Percentiles rank a stretch among this genome's conserved stretches.
Conservation (phyloP, 768 basidiomycete genomes). For the Amyloporia xantha region DNA sequence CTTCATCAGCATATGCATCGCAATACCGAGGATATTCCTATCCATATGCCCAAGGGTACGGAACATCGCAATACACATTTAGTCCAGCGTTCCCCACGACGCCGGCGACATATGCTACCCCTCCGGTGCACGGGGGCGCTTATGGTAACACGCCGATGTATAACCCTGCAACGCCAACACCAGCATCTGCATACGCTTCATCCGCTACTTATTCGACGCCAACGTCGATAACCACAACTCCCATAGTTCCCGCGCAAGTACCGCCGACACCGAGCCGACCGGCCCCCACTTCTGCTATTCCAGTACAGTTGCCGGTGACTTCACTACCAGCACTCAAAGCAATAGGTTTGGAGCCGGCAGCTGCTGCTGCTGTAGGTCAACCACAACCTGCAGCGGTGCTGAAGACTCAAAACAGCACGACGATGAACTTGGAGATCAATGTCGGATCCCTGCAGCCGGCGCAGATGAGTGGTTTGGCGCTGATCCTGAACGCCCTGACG, state of each 20-base stretch:
- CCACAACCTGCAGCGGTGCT: slow-evolving; percentile 73
- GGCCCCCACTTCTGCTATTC: slow-evolving; percentile 28
- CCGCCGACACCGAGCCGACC: not conserved
- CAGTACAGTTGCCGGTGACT: slow-evolving; percentile 65
- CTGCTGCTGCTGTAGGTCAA: slow-evolving; percentile 49
- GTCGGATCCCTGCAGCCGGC: slow-evolving; percentile 62
- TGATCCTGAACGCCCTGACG: slow-evolving; percentile 67
- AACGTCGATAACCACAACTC: slow-evolving; percentile 2
- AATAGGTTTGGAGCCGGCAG: slow-evolving; percentile 68
- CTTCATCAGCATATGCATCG: slow-evolving; percentile 20
- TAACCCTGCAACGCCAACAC: slow-evolving; percentile 15
- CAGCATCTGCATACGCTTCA: slow-evolving; percentile 2
- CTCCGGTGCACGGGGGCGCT: slow-evolving; percentile 3
- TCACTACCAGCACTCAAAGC: slow-evolving; percentile 53
- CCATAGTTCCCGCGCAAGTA: slow-evolving; percentile 1
- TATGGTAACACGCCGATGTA: not conserved
- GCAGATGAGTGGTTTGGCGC: slow-evolving; percentile 73
- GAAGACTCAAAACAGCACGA: slow-evolving; percentile 43
- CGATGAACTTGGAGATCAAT: slow-evolving; percentile 72
- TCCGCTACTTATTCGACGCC: slow-evolving; percentile 7
- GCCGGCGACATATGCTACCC: not conserved
- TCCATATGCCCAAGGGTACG: slow-evolving; percentile 20
- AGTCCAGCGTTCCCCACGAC: slow-evolving; percentile 10
- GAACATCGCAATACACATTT: slow-evolving; percentile 20
- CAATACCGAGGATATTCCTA: slow-evolving; percentile 23